A percentile compares a stretch with the other conserved stretches of the same genome.
phyloP scores from a whole-genome alignment of 768 basidiomycete species.

The Dioszegia crocea region DNA sequence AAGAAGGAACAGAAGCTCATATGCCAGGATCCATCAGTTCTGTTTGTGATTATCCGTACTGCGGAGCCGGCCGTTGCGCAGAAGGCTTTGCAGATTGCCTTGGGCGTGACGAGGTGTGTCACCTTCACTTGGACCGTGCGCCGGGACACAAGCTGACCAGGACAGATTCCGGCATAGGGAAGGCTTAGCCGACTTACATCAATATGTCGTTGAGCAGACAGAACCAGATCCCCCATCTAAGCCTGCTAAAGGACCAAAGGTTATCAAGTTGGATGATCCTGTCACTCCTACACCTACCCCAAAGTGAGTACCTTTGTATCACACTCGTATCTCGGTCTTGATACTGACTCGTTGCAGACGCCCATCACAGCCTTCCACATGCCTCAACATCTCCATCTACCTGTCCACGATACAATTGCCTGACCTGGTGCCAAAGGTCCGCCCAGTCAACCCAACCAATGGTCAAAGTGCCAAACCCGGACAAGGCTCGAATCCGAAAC shows the following conservation, averaged over 20 bases:
- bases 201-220: slow-evolving; percentile 45
- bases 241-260: slow-evolving; percentile 25
- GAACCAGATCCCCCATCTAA: not conserved
- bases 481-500: too few relatives aligned
- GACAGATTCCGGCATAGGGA: slow-evolving; percentile 45
- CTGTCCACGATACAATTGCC: slow-evolving; percentile 48
- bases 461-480: not conserved
- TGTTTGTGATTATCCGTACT: slow-evolving; percentile 46
- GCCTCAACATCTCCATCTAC: slow-evolving; percentile 43
- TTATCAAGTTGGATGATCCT: slow-evolving; percentile 44
- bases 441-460: not conserved
- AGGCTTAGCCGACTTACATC: slow-evolving; percentile 39
- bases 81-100: slow-evolving; percentile 42
- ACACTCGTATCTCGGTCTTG: not conserved
- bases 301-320: slow-evolving; percentile 9
- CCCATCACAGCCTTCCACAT: slow-evolving; percentile 12
- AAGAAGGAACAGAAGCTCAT: not conserved
- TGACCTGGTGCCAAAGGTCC: slow-evolving; percentile 37
- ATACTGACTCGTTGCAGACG: not conserved
- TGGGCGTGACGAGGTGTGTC: slow-evolving; percentile 41
- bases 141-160: not conserved
- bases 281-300: not conserved
- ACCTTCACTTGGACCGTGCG: not conserved
- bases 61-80: slow-evolving; percentile 28
- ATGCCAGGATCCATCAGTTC: slow-evolving; percentile 31